Evolutionary conservation across 495 filamentous ascomycete species (phyloP).

Genomic region (Neurospora sp.): DNA sequence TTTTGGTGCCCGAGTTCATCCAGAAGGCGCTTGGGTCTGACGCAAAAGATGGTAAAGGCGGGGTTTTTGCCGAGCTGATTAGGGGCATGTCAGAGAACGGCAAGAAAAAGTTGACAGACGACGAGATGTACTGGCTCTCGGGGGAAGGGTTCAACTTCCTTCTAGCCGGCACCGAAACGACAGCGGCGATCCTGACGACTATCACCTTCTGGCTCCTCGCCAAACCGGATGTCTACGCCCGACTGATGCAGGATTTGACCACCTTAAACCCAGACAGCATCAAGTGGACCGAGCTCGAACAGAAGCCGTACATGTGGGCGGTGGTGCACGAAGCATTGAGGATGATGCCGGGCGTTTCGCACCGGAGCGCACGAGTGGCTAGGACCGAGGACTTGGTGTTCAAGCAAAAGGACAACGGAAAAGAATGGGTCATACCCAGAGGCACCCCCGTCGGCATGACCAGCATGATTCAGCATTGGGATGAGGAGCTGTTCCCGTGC

Average conservation of each 20-base stretch:
- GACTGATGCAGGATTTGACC: constrained; percentile 22
- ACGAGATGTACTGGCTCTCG: constrained; percentile 20
- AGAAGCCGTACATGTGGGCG: constrained; percentile 39
- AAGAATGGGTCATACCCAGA: constrained; percentile 19
- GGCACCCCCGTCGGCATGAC: constrained; percentile 40
- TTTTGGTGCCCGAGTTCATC: constrained; percentile 14
- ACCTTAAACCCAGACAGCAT: constrained; percentile 10
- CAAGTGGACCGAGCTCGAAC: constrained; percentile 20
- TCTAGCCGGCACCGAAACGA: constrained; percentile 22
- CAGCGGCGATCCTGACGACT: constrained; percentile 19
- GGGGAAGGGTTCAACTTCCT: constrained; percentile 23
- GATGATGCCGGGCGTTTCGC: constrained; percentile 29
- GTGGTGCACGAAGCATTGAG: constrained; percentile 35
- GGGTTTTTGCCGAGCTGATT: constrained; percentile 15
- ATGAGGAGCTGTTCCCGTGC: constrained; percentile 38
- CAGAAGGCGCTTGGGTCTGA: constrained; percentile 3
- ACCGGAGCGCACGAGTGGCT: constrained; percentile 18
- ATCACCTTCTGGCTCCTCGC: constrained; percentile 25
- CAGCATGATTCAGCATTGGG: constrained; percentile 36
- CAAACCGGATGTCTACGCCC: constrained; percentile 13
- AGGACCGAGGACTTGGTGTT: constrained; percentile 25
- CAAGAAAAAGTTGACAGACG: constrained; percentile 5
- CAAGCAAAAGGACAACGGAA: constrained; percentile 6
- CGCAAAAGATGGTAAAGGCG: constrained; percentile 5
- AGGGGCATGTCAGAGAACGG: neutral